phyloP scores from a whole-genome alignment of 1,284 basidiomycete species.

The Moesziomyces globuligerus region DNA sequence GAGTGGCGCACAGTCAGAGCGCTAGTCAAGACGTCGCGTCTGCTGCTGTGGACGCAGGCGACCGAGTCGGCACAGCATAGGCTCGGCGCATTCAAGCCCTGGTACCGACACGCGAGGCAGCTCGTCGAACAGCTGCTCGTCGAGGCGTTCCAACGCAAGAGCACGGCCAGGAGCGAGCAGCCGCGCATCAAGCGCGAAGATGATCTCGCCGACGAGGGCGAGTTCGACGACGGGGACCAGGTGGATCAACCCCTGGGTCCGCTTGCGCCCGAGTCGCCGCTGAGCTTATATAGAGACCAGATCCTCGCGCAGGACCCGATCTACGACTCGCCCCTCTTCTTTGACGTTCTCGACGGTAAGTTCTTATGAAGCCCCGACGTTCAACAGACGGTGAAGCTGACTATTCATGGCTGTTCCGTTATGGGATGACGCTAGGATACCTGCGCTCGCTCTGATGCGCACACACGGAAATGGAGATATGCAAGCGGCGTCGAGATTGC shows the following conservation, averaged over 20 bases:
- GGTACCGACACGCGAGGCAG: constrained; percentile 16
- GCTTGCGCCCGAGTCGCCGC: constrained; percentile 2
- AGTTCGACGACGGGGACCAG: constrained; percentile 24
- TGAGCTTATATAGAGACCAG: constrained; percentile 23
- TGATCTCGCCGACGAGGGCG: constrained; percentile 4
- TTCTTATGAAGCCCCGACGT: too few relatives aligned
- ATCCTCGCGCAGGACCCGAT: constrained; percentile 12
- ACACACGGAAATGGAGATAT: too few relatives aligned
- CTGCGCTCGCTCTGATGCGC: too few relatives aligned
- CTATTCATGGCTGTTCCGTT: too few relatives aligned
- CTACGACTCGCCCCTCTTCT: constrained; percentile 15
- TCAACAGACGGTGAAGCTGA: too few relatives aligned
- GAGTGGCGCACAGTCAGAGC: constrained; percentile 20
- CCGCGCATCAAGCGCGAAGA: constrained; percentile 34
- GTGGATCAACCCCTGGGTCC: constrained; percentile 17
- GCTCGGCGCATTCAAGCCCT: constrained; percentile 14
- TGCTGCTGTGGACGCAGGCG: constrained; percentile 32
- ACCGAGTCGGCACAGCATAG: constrained; percentile 10
- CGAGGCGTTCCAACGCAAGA: constrained; percentile 29
- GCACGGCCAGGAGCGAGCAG: constrained; percentile 7
- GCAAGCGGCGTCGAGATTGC: too few relatives aligned
- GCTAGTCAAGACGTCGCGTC: constrained; percentile 19
- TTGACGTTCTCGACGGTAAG: constrained; percentile 34
- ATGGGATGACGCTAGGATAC: too few relatives aligned
- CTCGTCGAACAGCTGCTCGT: constrained; percentile 26